phyloP scores from a whole-genome alignment of 192 early-diverging fungal species.

The Spinellus fusiger region DNA sequence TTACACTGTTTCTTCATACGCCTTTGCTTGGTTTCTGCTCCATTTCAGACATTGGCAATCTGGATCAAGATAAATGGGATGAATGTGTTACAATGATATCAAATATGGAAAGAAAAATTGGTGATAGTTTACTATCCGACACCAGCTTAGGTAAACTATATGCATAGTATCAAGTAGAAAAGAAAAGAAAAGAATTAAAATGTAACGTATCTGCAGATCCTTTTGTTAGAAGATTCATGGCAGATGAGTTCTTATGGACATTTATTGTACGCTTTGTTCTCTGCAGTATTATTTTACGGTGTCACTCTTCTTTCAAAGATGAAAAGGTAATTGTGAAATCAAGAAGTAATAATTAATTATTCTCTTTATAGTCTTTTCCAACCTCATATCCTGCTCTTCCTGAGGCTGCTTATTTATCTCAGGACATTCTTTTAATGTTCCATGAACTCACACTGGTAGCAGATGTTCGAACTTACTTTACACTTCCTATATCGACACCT shows the following conservation, averaged over 20 bases:
- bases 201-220: constrained; percentile 27
- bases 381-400: constrained; percentile 59
- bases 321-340: constrained; percentile 41
- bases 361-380: constrained; percentile 72
- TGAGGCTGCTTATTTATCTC: constrained; percentile 46
- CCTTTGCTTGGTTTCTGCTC: constrained; percentile 87
- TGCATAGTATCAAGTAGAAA: background rate
- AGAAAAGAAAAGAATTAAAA: background rate
- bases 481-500: constrained; percentile 8
- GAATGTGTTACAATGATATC: constrained; percentile 50
- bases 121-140: constrained; percentile 42
- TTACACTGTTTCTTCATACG: constrained; percentile 91
- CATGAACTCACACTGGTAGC: constrained; percentile 40
- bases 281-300: constrained; percentile 59
- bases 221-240: constrained; percentile 61
- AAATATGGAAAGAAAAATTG: constrained; percentile 45
- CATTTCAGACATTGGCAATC: constrained; percentile 60
- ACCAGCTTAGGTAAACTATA: constrained; percentile 10
- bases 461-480: constrained; percentile 44
- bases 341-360: no score
- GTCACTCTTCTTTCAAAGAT: constrained; percentile 57
- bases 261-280: constrained; percentile 83
- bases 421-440: constrained; percentile 56
- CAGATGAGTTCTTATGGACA: constrained; percentile 90
- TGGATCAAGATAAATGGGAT: constrained; percentile 63